Conservation (phyloP, 805 yeast species). For the Saccharomyces eubayanus region DNA sequence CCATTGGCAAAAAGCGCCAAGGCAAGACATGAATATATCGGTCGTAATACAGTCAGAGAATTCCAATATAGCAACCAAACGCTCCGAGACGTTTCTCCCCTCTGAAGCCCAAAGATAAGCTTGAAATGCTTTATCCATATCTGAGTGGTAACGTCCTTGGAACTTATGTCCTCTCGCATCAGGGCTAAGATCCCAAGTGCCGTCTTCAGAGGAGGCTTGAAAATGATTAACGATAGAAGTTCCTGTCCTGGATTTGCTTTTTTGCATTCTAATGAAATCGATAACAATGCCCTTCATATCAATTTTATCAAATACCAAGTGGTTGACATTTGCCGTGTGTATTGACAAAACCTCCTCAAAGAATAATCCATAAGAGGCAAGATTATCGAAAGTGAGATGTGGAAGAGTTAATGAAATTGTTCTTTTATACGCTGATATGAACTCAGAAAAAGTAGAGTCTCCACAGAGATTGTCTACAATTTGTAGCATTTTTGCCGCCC, state of each 20-base stretch:
- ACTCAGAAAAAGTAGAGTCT: slow-evolving; percentile 9
- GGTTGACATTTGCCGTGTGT: slow-evolving; percentile 1
- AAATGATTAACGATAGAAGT: neutral
- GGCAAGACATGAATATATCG: slow-evolving; percentile 2
- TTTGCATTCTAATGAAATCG: neutral
- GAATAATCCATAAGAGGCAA: neutral
- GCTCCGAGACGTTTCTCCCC: neutral
- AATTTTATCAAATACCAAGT: slow-evolving; percentile 5
- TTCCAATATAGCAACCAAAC: slow-evolving; percentile 1
- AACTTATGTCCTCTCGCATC: neutral
- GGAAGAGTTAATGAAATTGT: slow-evolving; percentile 1
- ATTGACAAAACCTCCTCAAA: slow-evolving; percentile 3
- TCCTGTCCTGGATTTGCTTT: neutral
- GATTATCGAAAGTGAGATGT: neutral
- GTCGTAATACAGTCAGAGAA: slow-evolving; percentile 4
- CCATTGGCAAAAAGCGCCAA: slow-evolving; percentile 5
- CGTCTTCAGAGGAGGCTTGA: neutral
- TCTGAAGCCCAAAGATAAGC: neutral
- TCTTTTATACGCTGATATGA: slow-evolving; percentile 7
- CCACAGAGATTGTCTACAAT: slow-evolving; percentile 9
- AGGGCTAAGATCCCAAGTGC: neutral
- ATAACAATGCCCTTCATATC: slow-evolving; percentile 1
- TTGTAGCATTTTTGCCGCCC: slow-evolving; percentile 14
- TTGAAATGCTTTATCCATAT: neutral
- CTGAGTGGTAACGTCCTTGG: neutral